Evolutionary conservation across 805 yeast genomes (phyloP), one percentile per base, ranked within the genome.

Genomic region (Wilhelminamyces savonicus): DNA sequence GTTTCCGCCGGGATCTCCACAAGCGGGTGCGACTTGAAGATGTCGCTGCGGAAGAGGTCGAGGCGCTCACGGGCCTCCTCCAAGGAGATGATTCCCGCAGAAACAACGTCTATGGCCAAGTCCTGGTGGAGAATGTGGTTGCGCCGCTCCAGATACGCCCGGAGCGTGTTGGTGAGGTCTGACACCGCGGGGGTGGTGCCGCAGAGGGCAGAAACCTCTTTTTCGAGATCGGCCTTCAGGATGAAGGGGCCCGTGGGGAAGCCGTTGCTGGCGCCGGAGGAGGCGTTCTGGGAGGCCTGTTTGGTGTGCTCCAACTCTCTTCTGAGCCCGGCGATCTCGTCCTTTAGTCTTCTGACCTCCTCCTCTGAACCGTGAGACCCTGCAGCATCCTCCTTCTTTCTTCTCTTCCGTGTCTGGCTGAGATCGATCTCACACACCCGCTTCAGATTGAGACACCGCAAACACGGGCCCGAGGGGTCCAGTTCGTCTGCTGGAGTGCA

Each of bases 401-500:
- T 50, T 37, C 63, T 56, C 41, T 80, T 74, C 24, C 78, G 64
- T 7, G 77, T 60, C 30, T 75, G 82, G 12, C 73, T 68, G 11
- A 74, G 47, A 41, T 83, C 86, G 31, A 81, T 75, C 36, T 76
- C 78, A 56, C 97, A 87, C 20, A 53, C 54, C 38, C 76, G 66
- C 23, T 71, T 68, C 17, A 80, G 66, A 49, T 76, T 82, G 15
- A 71, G 38, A 48, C 97, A 87, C 24, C 96, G 66, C 9, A 71
- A 57, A 55, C 97, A 87, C 0, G 88, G 75, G 3, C 81, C 77
- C 2, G 64, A 52, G 7, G 78, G 77, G 34, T 78, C 71, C 18
- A 62, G 45, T 23, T 64, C 52, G 46, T 78, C 78, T 1, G 79
- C 63, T 0, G 95, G 92, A 6, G 81, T 75, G 54, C 97, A 87